phyloP scores from a whole-genome alignment of 257 asterid species.

The Solanum chilense region DNA sequence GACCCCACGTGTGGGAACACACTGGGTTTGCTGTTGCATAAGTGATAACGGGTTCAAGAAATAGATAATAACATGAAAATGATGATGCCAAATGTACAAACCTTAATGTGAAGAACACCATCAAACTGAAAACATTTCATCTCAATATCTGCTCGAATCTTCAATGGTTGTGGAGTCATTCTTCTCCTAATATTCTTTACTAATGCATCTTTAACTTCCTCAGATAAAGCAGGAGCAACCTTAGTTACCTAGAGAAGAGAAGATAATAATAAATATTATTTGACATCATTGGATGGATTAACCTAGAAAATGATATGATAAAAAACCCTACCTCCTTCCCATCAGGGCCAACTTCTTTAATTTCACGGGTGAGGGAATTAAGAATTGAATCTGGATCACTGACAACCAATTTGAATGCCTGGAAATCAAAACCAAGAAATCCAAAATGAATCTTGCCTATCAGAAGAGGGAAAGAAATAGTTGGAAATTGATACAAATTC shows the following conservation, averaged over 20 bases:
- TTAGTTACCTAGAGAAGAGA: conserved; percentile 46
- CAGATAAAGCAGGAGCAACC: conserved; percentile 76
- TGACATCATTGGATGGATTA: background rate
- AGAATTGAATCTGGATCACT: conserved; percentile 88
- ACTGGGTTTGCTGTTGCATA: background rate
- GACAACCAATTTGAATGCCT: conserved; percentile 85
- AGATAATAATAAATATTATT: background rate
- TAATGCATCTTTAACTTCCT: conserved; percentile 79
- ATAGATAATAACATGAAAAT: background rate
- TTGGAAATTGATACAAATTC: conserved; percentile 1
- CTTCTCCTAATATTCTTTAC: conserved; percentile 92
- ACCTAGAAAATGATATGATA: background rate
- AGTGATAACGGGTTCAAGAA: background rate
- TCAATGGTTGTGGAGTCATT: conserved; percentile 97
- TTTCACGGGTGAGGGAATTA: conserved; percentile 82
- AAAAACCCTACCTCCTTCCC: conserved; percentile 65
- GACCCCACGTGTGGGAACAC: background rate
- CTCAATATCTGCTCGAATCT: conserved; percentile 95
- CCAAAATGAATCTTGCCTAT: background rate
- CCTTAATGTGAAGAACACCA: conserved; percentile 97
- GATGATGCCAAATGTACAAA: conserved; percentile 5
- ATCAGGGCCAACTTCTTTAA: conserved; percentile 82
- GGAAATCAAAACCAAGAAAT: background rate
- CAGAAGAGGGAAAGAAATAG: background rate
- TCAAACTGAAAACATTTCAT: conserved; percentile 98